Percentiles rank a stretch among this genome's conserved stretches.
Conservation (phyloP, 139 green algal species). For the Edaphochlamys debaryana region DNA sequence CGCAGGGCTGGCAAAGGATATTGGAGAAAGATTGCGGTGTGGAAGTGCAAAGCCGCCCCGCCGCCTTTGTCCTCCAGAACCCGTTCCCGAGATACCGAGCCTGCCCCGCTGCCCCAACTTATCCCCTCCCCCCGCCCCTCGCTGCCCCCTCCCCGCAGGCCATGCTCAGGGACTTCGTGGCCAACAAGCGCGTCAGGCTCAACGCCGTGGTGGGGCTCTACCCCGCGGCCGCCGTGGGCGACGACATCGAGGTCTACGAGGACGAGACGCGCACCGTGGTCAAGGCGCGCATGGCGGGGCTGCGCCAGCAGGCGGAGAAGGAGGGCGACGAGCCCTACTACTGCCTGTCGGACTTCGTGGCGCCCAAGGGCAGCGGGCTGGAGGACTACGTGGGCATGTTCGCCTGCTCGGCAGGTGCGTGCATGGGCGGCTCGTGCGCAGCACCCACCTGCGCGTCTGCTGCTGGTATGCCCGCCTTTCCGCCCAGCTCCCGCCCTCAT, state of each 20-base stretch:
- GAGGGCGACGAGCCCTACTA: constrained; percentile 84
- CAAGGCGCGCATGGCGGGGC: constrained; percentile 72
- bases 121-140: background rate
- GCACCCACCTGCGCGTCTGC: too few relatives aligned
- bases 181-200: constrained; percentile 84
- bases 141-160: background rate
- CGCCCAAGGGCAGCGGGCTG: constrained; percentile 83
- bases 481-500: too few relatives aligned
- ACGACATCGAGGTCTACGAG: constrained; percentile 91
- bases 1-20: background rate
- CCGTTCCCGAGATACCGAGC: too few relatives aligned
- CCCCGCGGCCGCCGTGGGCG: constrained; percentile 90
- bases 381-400: constrained; percentile 98
- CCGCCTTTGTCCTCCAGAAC: too few relatives aligned
- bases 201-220: constrained; percentile 92
- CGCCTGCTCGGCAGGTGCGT: constrained; percentile 77
- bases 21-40: too few relatives aligned
- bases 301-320: constrained; percentile 93
- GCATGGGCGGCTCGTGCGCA: too few relatives aligned
- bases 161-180: constrained; percentile 90
- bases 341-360: constrained; percentile 97
- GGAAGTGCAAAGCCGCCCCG: too few relatives aligned
- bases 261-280: constrained; percentile 74
- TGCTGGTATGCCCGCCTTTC: too few relatives aligned
- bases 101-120: too few relatives aligned